Conservation (phyloP, 805 yeast genomes). For the Tetrapisispora arboricola region DNA sequence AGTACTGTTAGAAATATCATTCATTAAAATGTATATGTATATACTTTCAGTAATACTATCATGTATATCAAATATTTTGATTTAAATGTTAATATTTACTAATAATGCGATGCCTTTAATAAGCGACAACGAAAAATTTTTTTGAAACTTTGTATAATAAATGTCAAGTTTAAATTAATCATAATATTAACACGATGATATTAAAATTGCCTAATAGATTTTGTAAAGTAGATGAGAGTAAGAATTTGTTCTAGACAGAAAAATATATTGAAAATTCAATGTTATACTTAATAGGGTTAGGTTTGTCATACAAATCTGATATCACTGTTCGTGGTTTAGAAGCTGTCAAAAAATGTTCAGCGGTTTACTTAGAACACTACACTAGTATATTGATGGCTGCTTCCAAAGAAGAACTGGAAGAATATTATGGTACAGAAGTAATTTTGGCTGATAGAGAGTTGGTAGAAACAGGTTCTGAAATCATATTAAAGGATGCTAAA, state of each 20-base stretch:
- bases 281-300: slow-evolving; percentile 87
- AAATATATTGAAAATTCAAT: slow-evolving; percentile 30
- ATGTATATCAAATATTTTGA: too few relatives aligned
- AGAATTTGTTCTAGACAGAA: too few relatives aligned
- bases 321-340: slow-evolving; percentile 93
- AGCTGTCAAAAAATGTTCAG: slow-evolving; percentile 66
- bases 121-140: neutral
- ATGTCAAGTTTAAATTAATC: too few relatives aligned
- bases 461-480: slow-evolving; percentile 83
- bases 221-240: too few relatives aligned
- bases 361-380: slow-evolving; percentile 93
- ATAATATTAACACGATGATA: too few relatives aligned
- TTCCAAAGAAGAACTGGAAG: slow-evolving; percentile 58
- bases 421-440: slow-evolving; percentile 76
- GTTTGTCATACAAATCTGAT: slow-evolving; percentile 79
- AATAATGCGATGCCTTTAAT: neutral
- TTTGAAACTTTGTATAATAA: too few relatives aligned
- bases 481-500: slow-evolving; percentile 66
- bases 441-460: slow-evolving; percentile 89
- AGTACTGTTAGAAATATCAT: too few relatives aligned
- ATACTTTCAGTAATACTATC: too few relatives aligned
- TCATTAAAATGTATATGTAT: too few relatives aligned
- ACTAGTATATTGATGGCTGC: slow-evolving; percentile 95
- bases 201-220: too few relatives aligned
- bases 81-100: too few relatives aligned